Conservation (phyloP, 306 rosid species). For the Fragaria ananassa region DNA sequence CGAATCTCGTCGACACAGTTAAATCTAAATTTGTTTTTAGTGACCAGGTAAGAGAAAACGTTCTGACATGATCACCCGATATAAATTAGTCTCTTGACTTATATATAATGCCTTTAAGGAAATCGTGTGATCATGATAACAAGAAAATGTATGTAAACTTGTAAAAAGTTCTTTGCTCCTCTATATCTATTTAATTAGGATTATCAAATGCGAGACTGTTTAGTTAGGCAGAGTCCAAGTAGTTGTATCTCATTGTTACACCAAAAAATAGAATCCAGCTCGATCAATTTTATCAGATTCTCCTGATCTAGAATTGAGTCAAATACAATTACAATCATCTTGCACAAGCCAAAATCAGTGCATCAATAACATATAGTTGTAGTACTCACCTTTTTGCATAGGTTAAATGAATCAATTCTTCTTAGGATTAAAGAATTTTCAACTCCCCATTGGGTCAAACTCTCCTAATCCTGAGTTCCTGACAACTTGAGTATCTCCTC, state of each 20-base stretch:
- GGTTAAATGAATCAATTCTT: neutral
- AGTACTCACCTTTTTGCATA: neutral
- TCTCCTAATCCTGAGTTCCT: neutral
- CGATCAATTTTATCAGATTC: neutral
- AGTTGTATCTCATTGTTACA: neutral
- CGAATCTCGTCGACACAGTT: too few relatives aligned
- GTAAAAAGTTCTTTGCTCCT: too few relatives aligned
- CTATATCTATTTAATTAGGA: too few relatives aligned
- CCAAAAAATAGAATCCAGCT: neutral
- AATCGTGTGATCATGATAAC: too few relatives aligned
- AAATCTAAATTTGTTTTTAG: too few relatives aligned
- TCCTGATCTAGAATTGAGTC: neutral
- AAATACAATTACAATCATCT: neutral
- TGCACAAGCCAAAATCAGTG: neutral
- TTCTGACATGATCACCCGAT: too few relatives aligned
- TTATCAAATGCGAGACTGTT: neutral
- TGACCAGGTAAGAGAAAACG: too few relatives aligned
- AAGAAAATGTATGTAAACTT: too few relatives aligned
- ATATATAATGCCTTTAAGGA: too few relatives aligned
- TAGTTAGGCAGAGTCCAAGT: neutral
- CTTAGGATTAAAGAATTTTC: neutral
- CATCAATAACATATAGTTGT: neutral
- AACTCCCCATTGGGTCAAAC: constrained; percentile 2
- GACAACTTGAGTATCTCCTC: neutral
- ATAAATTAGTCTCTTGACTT: too few relatives aligned